A percentile compares a stretch with the other conserved stretches of the same genome.
Evolutionary conservation across 164 flowering plant genomes (phyloP).

Genomic region (Buxus sempervirens): DNA sequence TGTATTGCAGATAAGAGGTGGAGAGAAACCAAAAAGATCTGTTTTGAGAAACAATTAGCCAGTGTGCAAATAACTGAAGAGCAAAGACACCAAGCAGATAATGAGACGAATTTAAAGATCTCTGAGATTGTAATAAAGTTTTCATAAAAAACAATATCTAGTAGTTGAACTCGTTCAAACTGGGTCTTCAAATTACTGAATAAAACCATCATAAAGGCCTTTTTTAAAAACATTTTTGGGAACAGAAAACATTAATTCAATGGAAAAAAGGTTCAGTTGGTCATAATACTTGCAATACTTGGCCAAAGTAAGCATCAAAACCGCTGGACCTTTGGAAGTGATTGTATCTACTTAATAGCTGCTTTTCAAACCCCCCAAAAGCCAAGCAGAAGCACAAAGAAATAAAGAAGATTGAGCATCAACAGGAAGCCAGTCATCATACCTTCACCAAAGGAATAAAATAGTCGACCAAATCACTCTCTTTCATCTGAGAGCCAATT

Average conservation of each 20-base stretch:
- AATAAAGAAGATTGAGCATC: background rate
- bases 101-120: background rate
- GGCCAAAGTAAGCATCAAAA: background rate
- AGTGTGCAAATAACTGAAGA: too few species aligned
- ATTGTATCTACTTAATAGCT: background rate
- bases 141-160: background rate
- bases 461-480: conserved; percentile 74
- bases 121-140: background rate
- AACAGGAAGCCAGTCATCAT: conserved; percentile 11
- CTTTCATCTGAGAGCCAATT: conserved; percentile 91
- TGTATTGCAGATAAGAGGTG: background rate
- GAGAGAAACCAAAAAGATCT: background rate
- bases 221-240: background rate
- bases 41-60: background rate
- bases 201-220: background rate
- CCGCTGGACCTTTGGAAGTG: background rate
- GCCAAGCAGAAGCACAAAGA: background rate
- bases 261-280: background rate
- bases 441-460: conserved; percentile 94
- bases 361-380: background rate
- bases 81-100: background rate
- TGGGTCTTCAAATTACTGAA: background rate
- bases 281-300: background rate
- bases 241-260: background rate
- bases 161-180: background rate